Conservation (phyloP, 2,329 filamentous ascomycete species). For the Hypocrella siamensis region DNA sequence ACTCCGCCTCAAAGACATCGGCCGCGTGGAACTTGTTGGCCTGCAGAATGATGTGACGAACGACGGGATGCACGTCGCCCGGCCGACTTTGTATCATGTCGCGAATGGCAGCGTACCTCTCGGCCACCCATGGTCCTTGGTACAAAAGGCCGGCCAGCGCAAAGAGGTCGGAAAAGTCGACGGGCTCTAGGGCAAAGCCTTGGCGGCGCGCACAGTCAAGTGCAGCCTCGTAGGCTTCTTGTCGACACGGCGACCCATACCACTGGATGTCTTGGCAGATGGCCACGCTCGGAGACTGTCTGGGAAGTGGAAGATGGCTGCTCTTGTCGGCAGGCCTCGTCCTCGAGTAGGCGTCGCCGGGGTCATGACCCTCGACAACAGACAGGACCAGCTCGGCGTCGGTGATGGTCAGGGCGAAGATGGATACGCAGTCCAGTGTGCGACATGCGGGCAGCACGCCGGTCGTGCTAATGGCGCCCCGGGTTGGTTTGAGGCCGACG, state of each 20-base stretch:
- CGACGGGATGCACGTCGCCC: slow-evolving; percentile 18
- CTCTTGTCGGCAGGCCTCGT: slow-evolving; percentile 5
- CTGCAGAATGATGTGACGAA: slow-evolving; percentile 20
- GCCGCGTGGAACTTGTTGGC: slow-evolving; percentile 24
- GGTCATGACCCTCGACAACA: slow-evolving; percentile 29
- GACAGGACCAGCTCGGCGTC: slow-evolving; percentile 35
- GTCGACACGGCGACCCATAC: too few relatives aligned
- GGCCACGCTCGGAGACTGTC: too few relatives aligned
- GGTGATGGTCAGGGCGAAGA: slow-evolving; percentile 30
- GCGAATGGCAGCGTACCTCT: slow-evolving; percentile 36
- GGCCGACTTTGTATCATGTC: slow-evolving; percentile 23
- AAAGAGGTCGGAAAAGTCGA: slow-evolving; percentile 34
- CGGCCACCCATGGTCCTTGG: slow-evolving; percentile 39
- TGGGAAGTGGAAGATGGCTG: neutral
- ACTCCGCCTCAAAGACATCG: slow-evolving; percentile 26
- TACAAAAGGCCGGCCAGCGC: slow-evolving; percentile 38
- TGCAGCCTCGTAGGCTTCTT: slow-evolving; percentile 26
- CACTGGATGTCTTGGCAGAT: too few relatives aligned
- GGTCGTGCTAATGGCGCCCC: slow-evolving; percentile 31
- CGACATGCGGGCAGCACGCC: slow-evolving; percentile 39
- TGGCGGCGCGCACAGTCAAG: slow-evolving; percentile 19
- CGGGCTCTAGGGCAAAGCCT: slow-evolving; percentile 23
- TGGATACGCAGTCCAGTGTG: slow-evolving; percentile 40
- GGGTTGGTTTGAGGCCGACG: slow-evolving; percentile 34
- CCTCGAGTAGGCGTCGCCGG: slow-evolving; percentile 32